Base-by-base conservation (phyloP, 108 stramenopile genomes). In the Epithemia pelagica region DNA sequence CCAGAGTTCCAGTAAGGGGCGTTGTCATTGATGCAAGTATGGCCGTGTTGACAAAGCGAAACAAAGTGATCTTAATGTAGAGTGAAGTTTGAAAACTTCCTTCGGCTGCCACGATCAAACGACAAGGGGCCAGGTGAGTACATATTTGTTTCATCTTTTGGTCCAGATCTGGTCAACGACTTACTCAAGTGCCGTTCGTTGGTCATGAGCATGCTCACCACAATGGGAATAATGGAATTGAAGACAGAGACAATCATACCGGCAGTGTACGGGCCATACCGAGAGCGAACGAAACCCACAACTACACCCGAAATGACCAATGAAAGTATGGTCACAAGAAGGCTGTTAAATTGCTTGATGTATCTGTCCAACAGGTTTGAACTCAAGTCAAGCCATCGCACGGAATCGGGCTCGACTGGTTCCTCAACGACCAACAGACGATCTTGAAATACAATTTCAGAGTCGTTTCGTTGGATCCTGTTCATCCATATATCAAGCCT, bases 21-120 rank as follows among this genome's bases (percentile, higher is more conserved):
- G 84, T 79, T 2, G 78, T 69, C 19, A 51, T 67, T 54, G 70
- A 58, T n/a, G 77, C 74, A 0, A 88, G n/a, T 10, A 85, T 71
- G 2, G 80, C 87, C 23, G 84, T 82, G 61, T 88, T 88, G 31
- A 77, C 63, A 86, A 86, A 93, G 64, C 91, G 86, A 53, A 87
- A 89, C 26, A 90, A 54, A 22, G 88, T 84, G 65, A 93, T 84
- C 64, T 90, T 90, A 0, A 87, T 37, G 66, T 87, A 93, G 0
- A 93, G 68, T 5, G 84, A 83, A 10, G 66, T 29, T 61, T 87
- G 87, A 54, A 60, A 62, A 28, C 71, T 59, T 24, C 88, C 91
- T 73, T 92, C 88, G 25, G 69, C 73, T 10, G 64, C 32, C n/a
- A n/a, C n/a, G n/a, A 1, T 82, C 28, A 79, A 92, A 15, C 37